phyloP scores from a whole-genome alignment of 2,329 filamentous ascomycete species.

The Alternaria rosae region DNA sequence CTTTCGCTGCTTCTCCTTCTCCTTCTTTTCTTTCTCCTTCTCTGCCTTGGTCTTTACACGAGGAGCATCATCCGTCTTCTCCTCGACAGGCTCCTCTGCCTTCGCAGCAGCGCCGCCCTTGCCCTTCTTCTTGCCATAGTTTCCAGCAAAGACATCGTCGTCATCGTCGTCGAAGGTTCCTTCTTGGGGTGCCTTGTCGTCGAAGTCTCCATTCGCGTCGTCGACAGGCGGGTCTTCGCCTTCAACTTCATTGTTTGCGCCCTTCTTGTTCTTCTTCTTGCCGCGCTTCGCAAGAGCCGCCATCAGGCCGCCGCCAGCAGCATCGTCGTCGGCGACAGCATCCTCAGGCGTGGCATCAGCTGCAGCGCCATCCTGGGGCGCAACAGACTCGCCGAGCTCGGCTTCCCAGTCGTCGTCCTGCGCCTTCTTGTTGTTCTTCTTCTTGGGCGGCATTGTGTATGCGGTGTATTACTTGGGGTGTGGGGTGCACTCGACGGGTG shows the following conservation, averaged over 20 bases:
- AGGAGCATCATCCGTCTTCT: slow-evolving; percentile 50
- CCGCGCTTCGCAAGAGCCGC: slow-evolving; percentile 62
- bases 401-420: slow-evolving; percentile 96
- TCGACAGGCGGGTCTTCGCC: slow-evolving; percentile 65
- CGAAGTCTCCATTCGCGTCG: slow-evolving; percentile 56
- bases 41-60: slow-evolving; percentile 93
- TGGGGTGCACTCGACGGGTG: slow-evolving; percentile 1
- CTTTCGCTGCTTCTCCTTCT: slow-evolving; percentile 97
- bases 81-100: slow-evolving; percentile 49
- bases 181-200: slow-evolving; percentile 78
- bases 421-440: slow-evolving; percentile 88
- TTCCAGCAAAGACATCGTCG: slow-evolving; percentile 82
- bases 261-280: slow-evolving; percentile 86
- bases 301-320: slow-evolving; percentile 58
- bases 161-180: slow-evolving; percentile 71
- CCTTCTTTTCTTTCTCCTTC: slow-evolving; percentile 98
- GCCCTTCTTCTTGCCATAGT: slow-evolving; percentile 73
- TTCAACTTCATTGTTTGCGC: slow-evolving; percentile 71
- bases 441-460: slow-evolving; percentile 84
- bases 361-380: slow-evolving; percentile 63
- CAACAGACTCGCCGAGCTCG: slow-evolving; percentile 81
- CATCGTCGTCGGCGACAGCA: slow-evolving; percentile 56
- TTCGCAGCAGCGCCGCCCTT: slow-evolving; percentile 58
- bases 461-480: background rate
- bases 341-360: slow-evolving; percentile 36